phyloP scores from a whole-genome alignment of 2,329 filamentous ascomycete species.

The Hirsutella minnesotensis region DNA sequence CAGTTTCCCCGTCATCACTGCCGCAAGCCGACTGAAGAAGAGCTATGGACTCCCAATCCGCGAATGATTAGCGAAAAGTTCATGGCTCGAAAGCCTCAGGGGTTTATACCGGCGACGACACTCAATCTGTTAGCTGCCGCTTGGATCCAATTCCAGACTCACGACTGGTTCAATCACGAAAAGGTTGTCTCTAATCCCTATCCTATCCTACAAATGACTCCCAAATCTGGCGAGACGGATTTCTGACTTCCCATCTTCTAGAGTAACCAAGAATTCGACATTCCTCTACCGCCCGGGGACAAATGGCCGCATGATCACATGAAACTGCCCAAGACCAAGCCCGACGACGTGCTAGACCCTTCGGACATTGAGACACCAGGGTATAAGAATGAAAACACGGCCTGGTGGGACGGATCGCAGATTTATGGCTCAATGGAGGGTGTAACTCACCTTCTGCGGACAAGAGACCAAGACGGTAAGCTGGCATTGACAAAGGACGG shows the following conservation, averaged over 20 bases:
- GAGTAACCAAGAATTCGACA: background rate
- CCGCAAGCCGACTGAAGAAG: background rate
- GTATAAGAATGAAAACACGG: conserved; percentile 1
- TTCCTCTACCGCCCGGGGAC: background rate
- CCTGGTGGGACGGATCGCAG: conserved; percentile 1
- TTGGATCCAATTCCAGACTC: conserved; percentile 2
- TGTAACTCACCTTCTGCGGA: background rate
- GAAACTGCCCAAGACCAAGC: background rate
- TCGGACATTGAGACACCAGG: background rate
- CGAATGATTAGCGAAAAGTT: background rate
- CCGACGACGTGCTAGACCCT: background rate
- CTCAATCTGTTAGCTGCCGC: background rate
- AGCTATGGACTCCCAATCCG: conserved; percentile 1
- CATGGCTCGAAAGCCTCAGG: background rate
- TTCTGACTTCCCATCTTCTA: background rate
- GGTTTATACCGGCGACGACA: background rate
- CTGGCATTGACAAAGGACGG: background rate
- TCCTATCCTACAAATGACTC: background rate
- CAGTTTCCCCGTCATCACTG: conserved; percentile 1
- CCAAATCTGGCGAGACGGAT: too few relatives aligned
- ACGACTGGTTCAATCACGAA: conserved; percentile 1
- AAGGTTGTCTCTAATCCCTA: background rate
- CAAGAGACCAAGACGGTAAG: background rate
- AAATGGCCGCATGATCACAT: background rate
- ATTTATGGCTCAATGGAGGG: background rate